phyloP scores from a whole-genome alignment of 192 early-diverging fungal species.

The Thamnidium elegans region DNA sequence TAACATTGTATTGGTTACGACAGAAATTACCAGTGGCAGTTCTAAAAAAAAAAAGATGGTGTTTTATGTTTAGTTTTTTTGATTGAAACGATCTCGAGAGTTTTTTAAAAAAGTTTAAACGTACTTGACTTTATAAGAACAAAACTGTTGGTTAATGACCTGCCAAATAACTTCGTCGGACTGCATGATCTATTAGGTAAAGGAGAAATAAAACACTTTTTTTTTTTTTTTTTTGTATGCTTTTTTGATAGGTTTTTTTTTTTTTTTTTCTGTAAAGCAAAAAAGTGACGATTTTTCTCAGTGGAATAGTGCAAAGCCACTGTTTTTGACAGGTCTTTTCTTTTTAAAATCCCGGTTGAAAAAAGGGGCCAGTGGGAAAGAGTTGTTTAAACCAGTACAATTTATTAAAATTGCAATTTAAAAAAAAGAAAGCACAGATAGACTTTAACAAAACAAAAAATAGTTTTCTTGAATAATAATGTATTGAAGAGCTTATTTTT shows the following conservation, averaged over 20 bases:
- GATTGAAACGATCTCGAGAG: background rate
- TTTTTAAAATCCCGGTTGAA: too few relatives aligned
- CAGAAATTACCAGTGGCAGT: slow-evolving; percentile 89
- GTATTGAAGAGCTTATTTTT: too few relatives aligned
- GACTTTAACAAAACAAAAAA: too few relatives aligned
- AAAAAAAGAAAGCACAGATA: too few relatives aligned
- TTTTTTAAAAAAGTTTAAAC: slow-evolving; percentile 11
- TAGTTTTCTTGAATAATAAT: too few relatives aligned
- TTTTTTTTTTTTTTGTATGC: slow-evolving; percentile 2
- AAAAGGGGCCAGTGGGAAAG: too few relatives aligned
- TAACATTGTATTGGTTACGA: slow-evolving; percentile 94
- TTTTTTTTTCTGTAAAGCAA: background rate
- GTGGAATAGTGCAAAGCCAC: too few relatives aligned
- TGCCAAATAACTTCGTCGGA: slow-evolving; percentile 91
- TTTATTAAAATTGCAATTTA: too few relatives aligned
- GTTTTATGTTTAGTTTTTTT: background rate
- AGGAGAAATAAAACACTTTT: background rate
- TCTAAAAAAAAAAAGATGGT: slow-evolving; percentile 37
- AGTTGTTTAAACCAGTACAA: too few relatives aligned
- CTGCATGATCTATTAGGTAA: slow-evolving; percentile 34
- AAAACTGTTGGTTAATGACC: slow-evolving; percentile 95
- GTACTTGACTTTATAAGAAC: slow-evolving; percentile 97
- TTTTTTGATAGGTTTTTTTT: background rate
- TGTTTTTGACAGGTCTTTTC: too few relatives aligned
- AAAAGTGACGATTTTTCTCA: background rate